Conservation (phyloP, 2,329 filamentous ascomycete genomes). For the Exophiala alcalophila region DNA sequence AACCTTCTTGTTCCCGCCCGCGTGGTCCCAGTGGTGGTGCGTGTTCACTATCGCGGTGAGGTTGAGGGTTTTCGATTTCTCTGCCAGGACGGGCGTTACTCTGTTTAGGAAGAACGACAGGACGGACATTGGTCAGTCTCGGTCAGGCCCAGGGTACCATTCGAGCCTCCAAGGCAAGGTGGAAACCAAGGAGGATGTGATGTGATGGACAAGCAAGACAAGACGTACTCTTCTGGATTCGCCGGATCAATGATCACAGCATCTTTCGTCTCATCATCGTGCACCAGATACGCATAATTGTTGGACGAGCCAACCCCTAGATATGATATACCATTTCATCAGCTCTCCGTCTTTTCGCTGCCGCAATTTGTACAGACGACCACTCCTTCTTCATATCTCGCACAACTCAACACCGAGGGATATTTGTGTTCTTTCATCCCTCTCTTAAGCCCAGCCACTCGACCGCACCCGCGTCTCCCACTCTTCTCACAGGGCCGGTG, state of each 20-base stretch:
- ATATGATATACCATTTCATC: constrained; percentile 24
- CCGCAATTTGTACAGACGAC: too few species aligned
- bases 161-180: background rate
- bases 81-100: constrained; percentile 46
- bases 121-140: background rate
- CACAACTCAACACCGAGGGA: too few species aligned
- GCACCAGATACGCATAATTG: constrained; percentile 54
- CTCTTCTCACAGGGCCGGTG: too few species aligned
- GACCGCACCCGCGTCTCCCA: too few species aligned
- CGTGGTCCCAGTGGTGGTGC: constrained; percentile 93
- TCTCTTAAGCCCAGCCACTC: too few species aligned
- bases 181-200: background rate
- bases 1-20: constrained; percentile 83
- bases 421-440: too few species aligned
- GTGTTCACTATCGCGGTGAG: constrained; percentile 91
- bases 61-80: constrained; percentile 72
- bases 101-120: constrained; percentile 1
- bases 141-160: background rate
- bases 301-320: constrained; percentile 41
- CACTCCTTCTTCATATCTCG: too few species aligned
- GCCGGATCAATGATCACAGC: constrained; percentile 53
- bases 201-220: too few species aligned
- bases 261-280: constrained; percentile 49
- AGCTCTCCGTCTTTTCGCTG: constrained; percentile 1
- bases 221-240: constrained; percentile 48